A percentile compares a stretch with the other conserved stretches of the same genome.
Evolutionary conservation across 2,329 filamentous ascomycete genomes (phyloP).

Genomic region (Arthrobotrys iridis): DNA sequence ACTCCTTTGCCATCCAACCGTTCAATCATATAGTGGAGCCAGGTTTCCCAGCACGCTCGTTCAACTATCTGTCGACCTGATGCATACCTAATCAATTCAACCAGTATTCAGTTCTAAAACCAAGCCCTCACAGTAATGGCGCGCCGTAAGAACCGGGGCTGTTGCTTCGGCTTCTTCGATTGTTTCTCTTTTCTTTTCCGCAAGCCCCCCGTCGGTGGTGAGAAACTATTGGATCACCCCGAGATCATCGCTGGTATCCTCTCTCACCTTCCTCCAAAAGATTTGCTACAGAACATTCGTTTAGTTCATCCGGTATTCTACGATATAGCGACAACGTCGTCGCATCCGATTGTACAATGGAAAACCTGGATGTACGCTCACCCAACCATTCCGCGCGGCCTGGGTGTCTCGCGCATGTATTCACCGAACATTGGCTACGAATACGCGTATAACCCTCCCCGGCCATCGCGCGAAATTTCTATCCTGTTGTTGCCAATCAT

Average conservation of each 20-base stretch:
- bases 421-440: constrained; percentile 20
- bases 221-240: constrained; percentile 38
- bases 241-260: constrained; percentile 41
- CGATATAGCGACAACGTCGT: constrained; percentile 24
- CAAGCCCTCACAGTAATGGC: constrained; percentile 15
- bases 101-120: neutral
- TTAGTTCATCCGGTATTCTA: constrained; percentile 43
- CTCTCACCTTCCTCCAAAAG: constrained; percentile 23
- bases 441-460: constrained; percentile 35
- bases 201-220: constrained; percentile 24
- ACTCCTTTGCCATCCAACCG: constrained; percentile 23
- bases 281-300: constrained; percentile 14
- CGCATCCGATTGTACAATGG: constrained; percentile 32
- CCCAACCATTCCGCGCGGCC: constrained; percentile 9
- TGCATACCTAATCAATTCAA: constrained; percentile 16
- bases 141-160: constrained; percentile 26
- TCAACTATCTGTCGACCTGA: constrained; percentile 9
- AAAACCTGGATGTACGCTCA: constrained; percentile 33
- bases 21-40: neutral
- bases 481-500: constrained; percentile 19
- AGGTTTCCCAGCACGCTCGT: constrained; percentile 10
- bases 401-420: constrained; percentile 6
- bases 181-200: constrained; percentile 31
- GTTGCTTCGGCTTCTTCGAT: constrained; percentile 41
- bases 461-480: constrained; percentile 38